Conservation (phyloP, 768 basidiomycete genomes). For the Boletus eberwhitei region DNA sequence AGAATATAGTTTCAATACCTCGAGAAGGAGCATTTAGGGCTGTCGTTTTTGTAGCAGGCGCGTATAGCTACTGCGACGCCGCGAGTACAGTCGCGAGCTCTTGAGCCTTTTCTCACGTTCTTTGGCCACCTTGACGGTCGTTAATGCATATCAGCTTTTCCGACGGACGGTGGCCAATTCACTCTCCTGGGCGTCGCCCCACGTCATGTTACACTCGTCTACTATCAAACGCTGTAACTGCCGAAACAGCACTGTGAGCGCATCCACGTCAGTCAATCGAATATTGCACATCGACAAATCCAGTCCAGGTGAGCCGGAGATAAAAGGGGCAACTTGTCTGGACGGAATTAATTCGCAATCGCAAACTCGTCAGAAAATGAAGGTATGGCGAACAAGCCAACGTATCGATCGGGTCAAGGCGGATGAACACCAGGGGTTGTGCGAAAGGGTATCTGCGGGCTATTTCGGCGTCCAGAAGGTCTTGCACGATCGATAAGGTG, state of each 20-base stretch:
- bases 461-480: slow-evolving; percentile 46
- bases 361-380: slow-evolving; percentile 47
- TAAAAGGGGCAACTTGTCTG: slow-evolving; percentile 49
- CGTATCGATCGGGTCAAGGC: slow-evolving; percentile 52
- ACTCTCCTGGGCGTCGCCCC: slow-evolving; percentile 46
- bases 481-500: slow-evolving; percentile 63
- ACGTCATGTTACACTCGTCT: slow-evolving; percentile 60
- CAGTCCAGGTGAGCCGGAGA: slow-evolving; percentile 38
- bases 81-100: neutral
- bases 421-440: slow-evolving; percentile 86
- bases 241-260: slow-evolving; percentile 48
- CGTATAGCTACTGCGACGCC: slow-evolving; percentile 14
- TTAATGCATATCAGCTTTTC: slow-evolving; percentile 57
- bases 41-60: slow-evolving; percentile 24
- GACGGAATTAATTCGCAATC: slow-evolving; percentile 71
- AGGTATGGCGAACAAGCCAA: slow-evolving; percentile 45
- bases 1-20: no score
- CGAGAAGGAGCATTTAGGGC: neutral
- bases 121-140: slow-evolving; percentile 57
- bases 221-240: slow-evolving; percentile 63
- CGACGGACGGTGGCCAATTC: slow-evolving; percentile 63
- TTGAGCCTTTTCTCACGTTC: slow-evolving; percentile 61
- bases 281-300: slow-evolving; percentile 76
- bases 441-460: slow-evolving; percentile 50
- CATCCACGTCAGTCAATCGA: slow-evolving; percentile 50